A percentile compares a stretch with the other conserved stretches of the same genome.
These are phyloP conservation scores for Diaporthe sp. DNA, from an alignment of 2,329 filamentous ascomycete genomes.

Conservation along the genomic window DNA sequence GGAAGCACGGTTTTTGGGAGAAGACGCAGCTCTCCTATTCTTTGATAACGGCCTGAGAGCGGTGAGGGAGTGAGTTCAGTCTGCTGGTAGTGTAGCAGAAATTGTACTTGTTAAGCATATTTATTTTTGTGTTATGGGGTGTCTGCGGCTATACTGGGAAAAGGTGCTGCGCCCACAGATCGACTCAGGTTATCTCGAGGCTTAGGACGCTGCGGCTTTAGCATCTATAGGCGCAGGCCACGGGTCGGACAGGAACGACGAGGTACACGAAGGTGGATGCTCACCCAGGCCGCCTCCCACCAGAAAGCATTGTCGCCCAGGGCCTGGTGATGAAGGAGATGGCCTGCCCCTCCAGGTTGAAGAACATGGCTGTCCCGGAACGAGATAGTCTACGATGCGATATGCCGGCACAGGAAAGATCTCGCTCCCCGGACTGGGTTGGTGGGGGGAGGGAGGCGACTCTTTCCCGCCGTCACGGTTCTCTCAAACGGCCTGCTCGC, in stretches of 20 bases:
- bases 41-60: neutral
- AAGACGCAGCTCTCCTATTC: neutral
- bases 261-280: neutral
- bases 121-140: neutral
- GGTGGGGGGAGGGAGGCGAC: too few species aligned
- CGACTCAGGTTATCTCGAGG: neutral
- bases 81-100: slow-evolving; percentile 18
- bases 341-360: neutral
- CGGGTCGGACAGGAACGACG: neutral
- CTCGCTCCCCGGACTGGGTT: neutral
- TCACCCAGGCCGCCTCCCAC: neutral
- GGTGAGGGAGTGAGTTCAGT: too few species aligned
- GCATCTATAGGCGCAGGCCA: neutral
- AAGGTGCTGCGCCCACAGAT: neutral
- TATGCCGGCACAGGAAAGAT: neutral
- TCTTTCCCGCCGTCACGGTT: too few species aligned
- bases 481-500: neutral
- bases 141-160: too few species aligned
- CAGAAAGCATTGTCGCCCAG: neutral
- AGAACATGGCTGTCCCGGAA: neutral
- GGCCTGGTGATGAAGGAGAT: neutral
- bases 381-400: neutral
- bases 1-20: neutral
- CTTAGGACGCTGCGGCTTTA: too few species aligned
- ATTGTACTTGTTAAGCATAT: neutral